Evolutionary conservation across 768 basidiomycete genomes (phyloP).

Genomic region (Lyophyllum decastes): DNA sequence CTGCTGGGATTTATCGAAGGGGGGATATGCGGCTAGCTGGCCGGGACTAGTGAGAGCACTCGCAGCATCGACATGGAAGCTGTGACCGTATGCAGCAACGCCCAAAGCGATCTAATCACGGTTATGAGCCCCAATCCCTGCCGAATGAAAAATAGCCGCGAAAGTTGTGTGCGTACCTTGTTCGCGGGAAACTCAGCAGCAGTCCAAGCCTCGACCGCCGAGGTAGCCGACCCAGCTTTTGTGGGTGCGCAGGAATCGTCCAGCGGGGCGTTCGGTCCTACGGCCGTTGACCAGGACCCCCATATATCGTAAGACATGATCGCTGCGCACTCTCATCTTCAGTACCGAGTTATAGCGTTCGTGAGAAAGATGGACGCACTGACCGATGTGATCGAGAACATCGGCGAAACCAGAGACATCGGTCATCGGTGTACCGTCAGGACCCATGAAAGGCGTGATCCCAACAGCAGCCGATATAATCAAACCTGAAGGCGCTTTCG

Average conservation of each 20-base stretch:
- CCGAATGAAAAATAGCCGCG: neutral
- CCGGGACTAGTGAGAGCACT: slow-evolving; percentile 35
- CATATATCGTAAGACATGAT: slow-evolving; percentile 67
- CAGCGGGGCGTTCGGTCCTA: slow-evolving; percentile 87
- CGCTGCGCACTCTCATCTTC: slow-evolving; percentile 27
- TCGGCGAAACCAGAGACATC: slow-evolving; percentile 75
- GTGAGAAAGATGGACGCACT: slow-evolving; percentile 8
- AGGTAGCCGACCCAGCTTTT: slow-evolving; percentile 71
- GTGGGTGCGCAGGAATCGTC: slow-evolving; percentile 63
- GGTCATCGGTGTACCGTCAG: slow-evolving; percentile 58
- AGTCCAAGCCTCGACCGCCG: slow-evolving; percentile 73
- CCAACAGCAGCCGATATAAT: slow-evolving; percentile 55
- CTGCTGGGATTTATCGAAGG: slow-evolving; percentile 45
- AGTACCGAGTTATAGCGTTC: neutral
- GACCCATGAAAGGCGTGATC: slow-evolving; percentile 40
- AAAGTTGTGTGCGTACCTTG: slow-evolving; percentile 22
- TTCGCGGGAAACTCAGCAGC: slow-evolving; percentile 70
- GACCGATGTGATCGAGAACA: slow-evolving; percentile 54
- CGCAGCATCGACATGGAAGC: slow-evolving; percentile 48
- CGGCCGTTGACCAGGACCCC: slow-evolving; percentile 49
- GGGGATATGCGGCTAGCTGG: slow-evolving; percentile 44
- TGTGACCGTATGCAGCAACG: slow-evolving; percentile 79
- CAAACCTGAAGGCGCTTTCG: slow-evolving; percentile 47
- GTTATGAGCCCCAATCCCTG: neutral
- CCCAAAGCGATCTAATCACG: slow-evolving; percentile 65